Percentiles rank a stretch among this genome's conserved stretches.
Evolutionary conservation across 163 green algal species (phyloP).

Genomic region (Chloromonas sp.): DNA sequence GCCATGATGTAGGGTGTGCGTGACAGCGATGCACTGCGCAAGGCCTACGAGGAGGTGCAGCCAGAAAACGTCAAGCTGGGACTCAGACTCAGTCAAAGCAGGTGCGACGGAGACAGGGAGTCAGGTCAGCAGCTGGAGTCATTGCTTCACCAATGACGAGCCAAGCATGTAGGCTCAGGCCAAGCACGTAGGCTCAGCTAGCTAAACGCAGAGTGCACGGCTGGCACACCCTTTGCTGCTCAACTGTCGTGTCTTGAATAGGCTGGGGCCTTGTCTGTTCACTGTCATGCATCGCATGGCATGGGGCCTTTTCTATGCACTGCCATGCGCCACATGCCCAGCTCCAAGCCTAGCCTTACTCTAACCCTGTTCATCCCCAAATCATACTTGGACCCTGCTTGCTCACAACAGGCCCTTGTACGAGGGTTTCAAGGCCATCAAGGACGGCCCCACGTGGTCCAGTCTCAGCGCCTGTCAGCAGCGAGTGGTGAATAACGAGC

Average conservation of each 20-base stretch:
- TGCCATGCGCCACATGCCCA: too few species aligned
- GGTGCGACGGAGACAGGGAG: background rate
- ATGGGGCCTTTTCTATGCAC: too few species aligned
- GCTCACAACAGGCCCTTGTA: conserved; percentile 64
- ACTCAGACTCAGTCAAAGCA: conserved; percentile 76
- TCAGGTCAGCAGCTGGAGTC: background rate
- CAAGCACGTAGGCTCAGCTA: background rate
- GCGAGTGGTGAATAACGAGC: conserved; percentile 72
- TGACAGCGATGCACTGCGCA: conserved; percentile 77
- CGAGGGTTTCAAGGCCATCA: conserved; percentile 71
- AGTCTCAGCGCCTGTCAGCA: conserved; percentile 70
- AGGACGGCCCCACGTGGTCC: conserved; percentile 54
- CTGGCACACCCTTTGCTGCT: too few species aligned
- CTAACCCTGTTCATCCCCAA: too few species aligned
- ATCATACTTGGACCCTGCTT: too few species aligned
- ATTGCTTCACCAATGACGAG: conserved; percentile 9
- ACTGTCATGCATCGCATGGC: too few species aligned
- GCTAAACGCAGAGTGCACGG: too few species aligned
- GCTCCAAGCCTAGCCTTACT: too few species aligned
- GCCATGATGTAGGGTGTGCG: conserved; percentile 57
- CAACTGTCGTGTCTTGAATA: too few species aligned
- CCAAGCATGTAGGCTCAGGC: conserved; percentile 2
- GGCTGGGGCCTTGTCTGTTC: too few species aligned
- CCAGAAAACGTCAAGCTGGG: conserved; percentile 85
- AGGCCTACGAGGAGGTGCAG: conserved; percentile 82